Conservation (phyloP, 169 alveolate genomes). For the Cryptosporidium tyzzeri region DNA sequence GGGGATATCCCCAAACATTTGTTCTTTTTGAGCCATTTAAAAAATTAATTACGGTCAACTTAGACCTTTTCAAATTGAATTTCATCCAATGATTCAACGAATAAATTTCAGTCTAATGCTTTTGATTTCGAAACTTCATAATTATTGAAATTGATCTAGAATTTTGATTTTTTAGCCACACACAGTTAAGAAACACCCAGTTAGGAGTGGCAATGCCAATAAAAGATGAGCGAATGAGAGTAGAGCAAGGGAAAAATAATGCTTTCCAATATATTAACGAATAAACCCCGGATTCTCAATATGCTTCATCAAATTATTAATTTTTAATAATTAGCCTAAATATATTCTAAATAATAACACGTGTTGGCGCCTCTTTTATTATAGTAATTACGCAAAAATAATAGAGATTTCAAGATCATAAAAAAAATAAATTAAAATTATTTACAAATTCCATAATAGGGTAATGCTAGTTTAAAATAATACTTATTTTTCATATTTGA, state of each 20-base stretch:
- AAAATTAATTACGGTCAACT: not conserved
- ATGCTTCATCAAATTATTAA: not conserved
- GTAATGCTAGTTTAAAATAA: not conserved
- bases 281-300: not conserved
- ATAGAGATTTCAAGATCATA: constrained; percentile 7
- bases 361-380: constrained; percentile 4
- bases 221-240: not conserved
- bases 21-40: constrained; percentile 71
- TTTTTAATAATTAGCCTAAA: not conserved
- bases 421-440: not conserved
- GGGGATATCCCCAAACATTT: constrained; percentile 92
- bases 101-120: not conserved
- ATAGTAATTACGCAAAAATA: not conserved
- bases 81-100: constrained; percentile 10
- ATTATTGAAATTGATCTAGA: not conserved
- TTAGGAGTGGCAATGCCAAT: not conserved
- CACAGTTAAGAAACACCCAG: not conserved
- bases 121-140: constrained; percentile 9
- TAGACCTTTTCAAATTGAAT: constrained; percentile 1
- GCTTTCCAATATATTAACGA: not conserved
- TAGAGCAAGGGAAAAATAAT: not conserved
- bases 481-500: too few relatives aligned
- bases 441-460: not conserved
- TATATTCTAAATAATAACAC: not conserved
- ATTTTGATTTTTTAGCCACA: not conserved